These are phyloP conservation scores for Rauvolfia tetraphylla DNA, from an alignment of 257 asterid species.

Conservation along the genomic window DNA sequence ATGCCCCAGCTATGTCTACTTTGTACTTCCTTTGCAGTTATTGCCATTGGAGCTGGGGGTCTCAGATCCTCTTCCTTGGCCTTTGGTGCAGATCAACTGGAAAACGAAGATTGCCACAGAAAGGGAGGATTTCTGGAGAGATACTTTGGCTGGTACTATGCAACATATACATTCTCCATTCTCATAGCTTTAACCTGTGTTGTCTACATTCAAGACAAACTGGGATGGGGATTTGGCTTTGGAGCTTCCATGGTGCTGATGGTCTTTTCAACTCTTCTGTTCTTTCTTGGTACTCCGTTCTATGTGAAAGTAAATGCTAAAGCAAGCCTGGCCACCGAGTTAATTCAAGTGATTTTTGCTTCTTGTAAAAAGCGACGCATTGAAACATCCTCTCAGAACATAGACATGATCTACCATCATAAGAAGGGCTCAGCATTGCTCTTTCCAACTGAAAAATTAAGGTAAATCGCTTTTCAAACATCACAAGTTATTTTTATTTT, in stretches of 20 bases:
- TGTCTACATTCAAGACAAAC: constrained; percentile 69
- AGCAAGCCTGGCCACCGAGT: constrained; percentile 38
- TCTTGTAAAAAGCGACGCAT: constrained; percentile 47
- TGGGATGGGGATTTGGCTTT: constrained; percentile 72
- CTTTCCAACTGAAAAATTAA: constrained; percentile 47
- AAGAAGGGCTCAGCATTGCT: constrained; percentile 31
- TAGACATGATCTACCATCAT: constrained; percentile 31
- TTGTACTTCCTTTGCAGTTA: constrained; percentile 44
- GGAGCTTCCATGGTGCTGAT: constrained; percentile 53
- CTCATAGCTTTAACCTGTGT: constrained; percentile 57
- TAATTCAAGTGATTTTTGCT: constrained; percentile 51
- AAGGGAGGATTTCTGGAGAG: constrained; percentile 31
- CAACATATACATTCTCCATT: constrained; percentile 33
- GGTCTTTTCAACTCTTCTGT: constrained; percentile 31
- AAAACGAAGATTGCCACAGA: constrained; percentile 19
- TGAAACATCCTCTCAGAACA: constrained; percentile 14
- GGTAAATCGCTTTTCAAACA: constrained; percentile 25
- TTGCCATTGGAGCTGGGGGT: constrained; percentile 72
- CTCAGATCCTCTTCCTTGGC: constrained; percentile 54
- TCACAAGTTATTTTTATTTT: not conserved
- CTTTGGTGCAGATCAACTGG: constrained; percentile 71
- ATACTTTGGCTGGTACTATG: constrained; percentile 76
- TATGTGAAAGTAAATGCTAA: constrained; percentile 46
- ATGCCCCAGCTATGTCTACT: constrained; percentile 39
- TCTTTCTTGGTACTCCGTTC: constrained; percentile 51